phyloP scores from a whole-genome alignment of 2,329 filamentous ascomycete species.

The Aspergillus ochraceoroseus region DNA sequence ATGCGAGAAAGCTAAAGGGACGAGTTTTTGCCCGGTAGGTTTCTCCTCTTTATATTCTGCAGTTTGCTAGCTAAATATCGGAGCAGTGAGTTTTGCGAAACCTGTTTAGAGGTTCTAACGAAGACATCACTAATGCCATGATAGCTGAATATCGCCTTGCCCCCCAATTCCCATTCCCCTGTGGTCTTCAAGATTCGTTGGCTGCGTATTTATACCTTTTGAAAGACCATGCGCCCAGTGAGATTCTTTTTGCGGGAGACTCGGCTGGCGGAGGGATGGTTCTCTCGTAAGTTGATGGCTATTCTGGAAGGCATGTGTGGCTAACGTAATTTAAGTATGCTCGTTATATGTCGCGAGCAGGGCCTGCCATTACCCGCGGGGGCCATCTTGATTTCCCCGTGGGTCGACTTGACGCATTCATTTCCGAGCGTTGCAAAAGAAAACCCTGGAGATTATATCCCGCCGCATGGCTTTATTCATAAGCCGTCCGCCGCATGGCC shows the following conservation, averaged over 20 bases:
- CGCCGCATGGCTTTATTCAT: constrained; percentile 79
- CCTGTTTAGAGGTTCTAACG: too few relatives aligned
- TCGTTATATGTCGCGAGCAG: constrained; percentile 77
- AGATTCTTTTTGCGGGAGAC: constrained; percentile 84
- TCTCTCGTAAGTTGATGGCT: constrained; percentile 47
- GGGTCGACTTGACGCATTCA: constrained; percentile 92
- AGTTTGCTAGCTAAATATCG: neutral
- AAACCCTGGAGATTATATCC: constrained; percentile 78
- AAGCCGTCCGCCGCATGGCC: constrained; percentile 90
- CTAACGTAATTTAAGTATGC: constrained; percentile 48
- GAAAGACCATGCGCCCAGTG: constrained; percentile 67
- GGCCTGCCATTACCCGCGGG: constrained; percentile 81
- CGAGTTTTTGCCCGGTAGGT: constrained; percentile 70
- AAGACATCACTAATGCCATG: neutral
- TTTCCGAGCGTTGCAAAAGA: constrained; percentile 81
- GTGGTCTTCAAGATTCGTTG: constrained; percentile 82
- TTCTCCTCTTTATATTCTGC: neutral
- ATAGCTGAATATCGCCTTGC: constrained; percentile 72
- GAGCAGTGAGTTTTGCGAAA: constrained; percentile 25
- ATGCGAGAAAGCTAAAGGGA: constrained; percentile 89
- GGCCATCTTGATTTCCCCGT: constrained; percentile 84
- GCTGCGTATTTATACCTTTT: constrained; percentile 83
- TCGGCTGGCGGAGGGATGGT: constrained; percentile 93
- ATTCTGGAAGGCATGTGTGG: neutral
- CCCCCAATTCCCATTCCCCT: constrained; percentile 94